Evolutionary conservation across 176 grass and related monocot species (phyloP), one percentile per base, ranked within the genome.

Genomic region (Themeda triandra): DNA sequence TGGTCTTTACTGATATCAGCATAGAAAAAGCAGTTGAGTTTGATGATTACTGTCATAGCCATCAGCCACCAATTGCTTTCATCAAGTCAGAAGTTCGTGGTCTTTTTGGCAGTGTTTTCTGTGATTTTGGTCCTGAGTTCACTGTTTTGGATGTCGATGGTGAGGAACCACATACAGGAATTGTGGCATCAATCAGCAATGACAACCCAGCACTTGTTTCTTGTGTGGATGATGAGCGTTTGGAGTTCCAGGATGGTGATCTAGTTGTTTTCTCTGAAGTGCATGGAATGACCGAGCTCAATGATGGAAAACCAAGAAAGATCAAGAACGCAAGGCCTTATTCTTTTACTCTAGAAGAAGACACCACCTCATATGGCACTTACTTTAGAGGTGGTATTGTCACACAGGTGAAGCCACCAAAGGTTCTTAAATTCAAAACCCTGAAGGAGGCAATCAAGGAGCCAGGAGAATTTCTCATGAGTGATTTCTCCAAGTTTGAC

Each of bases 161-260:
- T 29, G 92, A 98, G 79, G 95, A 98, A 42, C 95, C 95, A 25
- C 95, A 92, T 84, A 95, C 90, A 63, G 95, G 92, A 81, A 98
- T 98, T 17, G 90, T 98, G 73, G 95, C 92, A 66, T 98, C 92
- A 46, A 89, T 97, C 72, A 93, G 87, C 77, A 98, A 98, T 68
- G 92, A 95, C 74, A 98, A 91, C 85, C 84, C 88, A 11, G 90
- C 95, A 68, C 82, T 95, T 86, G 88, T 98, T 41, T 89, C 92
- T 32, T 98, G 90, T 71, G 92, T 98, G 80, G 95, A 98, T 76
- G 95, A 98, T 91, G 95, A 98, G 84, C 89, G 95, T 45, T 68
- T 98, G n/a, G 92, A 93, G 80, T 94, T 98, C 84, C 95, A 98
- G 85, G 95, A 94, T 88, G 85, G 90, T 62, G 92, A 98, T 92